Conservation (phyloP, 2,329 filamentous ascomycete genomes). For the Orbilia ellipsospora region DNA sequence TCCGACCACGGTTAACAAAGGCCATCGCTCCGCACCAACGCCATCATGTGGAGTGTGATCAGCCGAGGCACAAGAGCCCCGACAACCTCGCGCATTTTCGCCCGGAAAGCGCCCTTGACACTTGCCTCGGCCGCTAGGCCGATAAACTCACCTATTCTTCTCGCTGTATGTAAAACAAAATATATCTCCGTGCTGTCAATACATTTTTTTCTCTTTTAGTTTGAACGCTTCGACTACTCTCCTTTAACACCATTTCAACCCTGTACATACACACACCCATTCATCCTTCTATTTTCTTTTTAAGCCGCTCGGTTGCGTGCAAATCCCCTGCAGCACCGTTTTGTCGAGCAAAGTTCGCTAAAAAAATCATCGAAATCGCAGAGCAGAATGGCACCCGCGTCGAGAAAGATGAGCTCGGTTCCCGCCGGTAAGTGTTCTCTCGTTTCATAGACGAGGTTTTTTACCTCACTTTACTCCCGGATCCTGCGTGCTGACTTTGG, state of each 20-base stretch:
- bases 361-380: conserved; percentile 38
- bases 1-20: conserved; percentile 46
- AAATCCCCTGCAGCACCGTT: conserved; percentile 1
- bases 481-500: conserved; percentile 26
- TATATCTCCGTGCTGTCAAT: conserved; percentile 30
- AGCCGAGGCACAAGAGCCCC: conserved; percentile 55
- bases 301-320: conserved; percentile 38
- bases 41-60: conserved; percentile 56
- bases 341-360: conserved; percentile 28
- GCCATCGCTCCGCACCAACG: conserved; percentile 36
- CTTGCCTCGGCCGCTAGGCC: conserved; percentile 53
- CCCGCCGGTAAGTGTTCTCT: conserved; percentile 35
- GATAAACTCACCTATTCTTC: conserved; percentile 43
- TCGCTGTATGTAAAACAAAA: conserved; percentile 37
- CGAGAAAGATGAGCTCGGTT: conserved; percentile 53
- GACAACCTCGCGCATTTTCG: conserved; percentile 46
- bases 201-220: conserved; percentile 17
- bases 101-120: conserved; percentile 45
- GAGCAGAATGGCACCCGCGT: conserved; percentile 51
- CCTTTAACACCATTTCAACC: conserved; percentile 1
- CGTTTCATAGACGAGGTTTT: neutral
- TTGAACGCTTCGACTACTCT: conserved; percentile 11
- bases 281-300: conserved; percentile 15
- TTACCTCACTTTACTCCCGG: neutral
- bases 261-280: neutral